phyloP scores from a whole-genome alignment of 441 rosid genomes.

The Gossypium schwendimanii region DNA sequence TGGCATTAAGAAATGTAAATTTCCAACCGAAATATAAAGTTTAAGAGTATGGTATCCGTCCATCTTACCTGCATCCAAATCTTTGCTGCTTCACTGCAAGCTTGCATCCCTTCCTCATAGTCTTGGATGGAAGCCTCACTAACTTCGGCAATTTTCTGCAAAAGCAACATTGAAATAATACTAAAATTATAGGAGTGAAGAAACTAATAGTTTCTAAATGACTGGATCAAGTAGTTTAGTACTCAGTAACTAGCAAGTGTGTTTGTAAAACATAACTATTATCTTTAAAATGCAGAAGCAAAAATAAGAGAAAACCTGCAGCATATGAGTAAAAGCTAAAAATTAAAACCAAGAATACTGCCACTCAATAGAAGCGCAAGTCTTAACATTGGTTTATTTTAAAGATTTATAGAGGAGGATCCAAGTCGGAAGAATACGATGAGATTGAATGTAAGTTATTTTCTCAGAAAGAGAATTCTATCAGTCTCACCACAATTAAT shows the following conservation, averaged over 20 bases:
- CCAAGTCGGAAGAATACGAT: not conserved
- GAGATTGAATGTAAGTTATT: not conserved
- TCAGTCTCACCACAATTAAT: not conserved
- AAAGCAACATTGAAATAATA: not conserved
- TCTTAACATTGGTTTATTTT: not conserved
- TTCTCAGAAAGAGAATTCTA: not conserved
- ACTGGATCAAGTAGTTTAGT: not conserved
- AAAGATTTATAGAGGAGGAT: too few species aligned
- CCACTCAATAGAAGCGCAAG: not conserved
- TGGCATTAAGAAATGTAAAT: not conserved
- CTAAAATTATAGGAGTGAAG: not conserved
- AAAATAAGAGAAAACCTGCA: not conserved
- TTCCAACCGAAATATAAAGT: not conserved
- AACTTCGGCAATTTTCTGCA: slow-evolving; percentile 75
- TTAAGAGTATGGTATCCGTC: not conserved
- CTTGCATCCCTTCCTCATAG: slow-evolving; percentile 73
- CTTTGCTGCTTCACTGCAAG: slow-evolving; percentile 77
- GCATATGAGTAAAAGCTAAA: not conserved
- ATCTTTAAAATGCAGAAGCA: not conserved
- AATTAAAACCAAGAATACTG: not conserved
- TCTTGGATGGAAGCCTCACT: slow-evolving; percentile 72
- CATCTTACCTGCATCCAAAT: slow-evolving; percentile 74
- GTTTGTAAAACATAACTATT: not conserved
- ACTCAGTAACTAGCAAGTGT: not conserved
- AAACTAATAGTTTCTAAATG: not conserved